Percentiles rank a stretch among this genome's conserved stretches.
These are phyloP conservation scores for Chromosphaera perkinsii DNA, from an alignment of 208 protist genomes.

Conservation along the genomic window DNA sequence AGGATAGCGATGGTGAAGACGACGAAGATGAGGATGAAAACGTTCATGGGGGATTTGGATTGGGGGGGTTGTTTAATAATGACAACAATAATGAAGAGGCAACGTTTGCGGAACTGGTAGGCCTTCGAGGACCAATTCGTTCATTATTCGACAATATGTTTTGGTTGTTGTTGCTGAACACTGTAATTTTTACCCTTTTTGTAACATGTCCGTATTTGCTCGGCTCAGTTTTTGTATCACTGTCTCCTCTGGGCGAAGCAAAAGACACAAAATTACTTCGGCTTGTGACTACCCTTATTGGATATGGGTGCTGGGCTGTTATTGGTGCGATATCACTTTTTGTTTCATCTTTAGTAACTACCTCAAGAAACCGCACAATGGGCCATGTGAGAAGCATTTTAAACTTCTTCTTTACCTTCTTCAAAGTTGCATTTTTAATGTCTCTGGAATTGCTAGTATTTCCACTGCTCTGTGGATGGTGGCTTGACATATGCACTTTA, in stretches of 20 bases:
- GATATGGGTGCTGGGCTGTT: neutral
- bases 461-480: slow-evolving; percentile 31
- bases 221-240: neutral
- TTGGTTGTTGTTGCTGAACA: slow-evolving; percentile 25
- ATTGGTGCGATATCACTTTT: neutral
- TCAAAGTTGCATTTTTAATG: slow-evolving; percentile 25
- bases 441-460: slow-evolving; percentile 25
- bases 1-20: too few relatives aligned
- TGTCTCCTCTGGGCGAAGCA: neutral
- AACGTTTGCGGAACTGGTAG: slow-evolving; percentile 16
- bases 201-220: slow-evolving; percentile 10
- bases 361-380: neutral
- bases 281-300: neutral
- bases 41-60: slow-evolving; percentile 12
- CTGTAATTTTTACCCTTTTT: slow-evolving; percentile 17
- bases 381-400: neutral
- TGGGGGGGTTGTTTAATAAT: slow-evolving; percentile 13
- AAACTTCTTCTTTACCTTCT: neutral
- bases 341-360: neutral
- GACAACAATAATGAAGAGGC: slow-evolving; percentile 1
- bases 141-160: slow-evolving; percentile 17
- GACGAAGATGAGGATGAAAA: slow-evolving; percentile 14
- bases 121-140: slow-evolving; percentile 15
- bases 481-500: slow-evolving; percentile 33
- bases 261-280: neutral